phyloP scores from a whole-genome alignment of 169 alveolate genomes.

The Babesia bovis region DNA sequence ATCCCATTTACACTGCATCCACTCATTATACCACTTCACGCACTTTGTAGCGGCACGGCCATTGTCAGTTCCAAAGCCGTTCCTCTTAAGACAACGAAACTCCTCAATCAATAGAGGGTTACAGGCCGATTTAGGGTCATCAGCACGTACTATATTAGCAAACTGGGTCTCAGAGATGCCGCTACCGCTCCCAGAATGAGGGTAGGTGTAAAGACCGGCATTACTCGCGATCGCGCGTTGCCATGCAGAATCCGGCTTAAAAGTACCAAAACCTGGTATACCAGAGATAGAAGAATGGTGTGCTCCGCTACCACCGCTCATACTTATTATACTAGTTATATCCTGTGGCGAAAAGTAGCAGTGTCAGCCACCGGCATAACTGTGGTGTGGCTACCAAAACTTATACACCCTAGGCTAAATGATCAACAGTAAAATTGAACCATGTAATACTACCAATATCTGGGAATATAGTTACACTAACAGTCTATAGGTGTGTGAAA shows the following conservation, averaged over 20 bases:
- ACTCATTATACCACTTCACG: conserved; percentile 86
- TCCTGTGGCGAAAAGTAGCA: background rate
- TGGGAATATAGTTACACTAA: too few relatives aligned
- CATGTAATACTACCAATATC: too few relatives aligned
- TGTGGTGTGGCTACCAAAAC: background rate
- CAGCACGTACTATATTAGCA: conserved; percentile 71
- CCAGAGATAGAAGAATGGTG: conserved; percentile 20
- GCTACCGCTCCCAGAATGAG: conserved; percentile 31
- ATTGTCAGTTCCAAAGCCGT: conserved; percentile 74
- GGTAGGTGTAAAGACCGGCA: conserved; percentile 56
- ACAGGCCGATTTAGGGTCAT: conserved; percentile 83
- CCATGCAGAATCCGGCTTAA: conserved; percentile 57
- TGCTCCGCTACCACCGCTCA: conserved; percentile 19
- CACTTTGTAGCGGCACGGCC: conserved; percentile 80
- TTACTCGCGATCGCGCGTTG: conserved; percentile 52
- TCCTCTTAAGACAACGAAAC: conserved; percentile 73
- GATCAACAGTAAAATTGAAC: too few relatives aligned
- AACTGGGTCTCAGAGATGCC: conserved; percentile 48
- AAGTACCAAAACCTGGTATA: conserved; percentile 48
- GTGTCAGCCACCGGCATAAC: background rate
- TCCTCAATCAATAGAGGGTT: conserved; percentile 78
- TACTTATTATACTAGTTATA: background rate
- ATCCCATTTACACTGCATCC: conserved; percentile 88
- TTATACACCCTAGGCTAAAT: background rate
- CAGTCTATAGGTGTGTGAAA: too few relatives aligned